A percentile compares a stretch with the other conserved stretches of the same genome.
phyloP scores from a whole-genome alignment of 805 yeast genomes.

The Candida silvatica region DNA sequence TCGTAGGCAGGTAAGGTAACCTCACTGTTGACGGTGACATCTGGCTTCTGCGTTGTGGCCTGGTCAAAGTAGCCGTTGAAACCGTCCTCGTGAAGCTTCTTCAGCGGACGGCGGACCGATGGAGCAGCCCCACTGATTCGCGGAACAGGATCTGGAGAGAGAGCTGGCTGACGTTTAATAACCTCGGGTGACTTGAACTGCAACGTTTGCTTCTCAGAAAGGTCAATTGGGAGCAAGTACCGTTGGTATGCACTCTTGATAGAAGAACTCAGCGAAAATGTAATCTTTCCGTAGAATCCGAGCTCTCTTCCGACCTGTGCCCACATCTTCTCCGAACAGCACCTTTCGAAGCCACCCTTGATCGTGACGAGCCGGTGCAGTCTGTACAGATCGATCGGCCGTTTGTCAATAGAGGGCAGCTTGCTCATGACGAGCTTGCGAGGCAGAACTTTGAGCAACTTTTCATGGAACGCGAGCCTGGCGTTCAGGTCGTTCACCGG shows the following conservation, averaged over 20 bases:
- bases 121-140: constrained; percentile 36
- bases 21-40: constrained; percentile 26
- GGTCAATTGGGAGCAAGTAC: constrained; percentile 24
- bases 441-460: constrained; percentile 29
- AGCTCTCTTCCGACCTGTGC: constrained; percentile 76
- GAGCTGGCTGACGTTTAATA: constrained; percentile 4
- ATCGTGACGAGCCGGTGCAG: constrained; percentile 48
- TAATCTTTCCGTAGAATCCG: constrained; percentile 65
- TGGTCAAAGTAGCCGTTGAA: constrained; percentile 40
- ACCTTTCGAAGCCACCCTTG: constrained; percentile 60
- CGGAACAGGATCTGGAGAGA: constrained; percentile 20
- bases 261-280: constrained; percentile 64
- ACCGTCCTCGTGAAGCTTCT: constrained; percentile 40
- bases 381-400: constrained; percentile 56
- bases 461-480: constrained; percentile 38
- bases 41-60: constrained; percentile 33
- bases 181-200: constrained; percentile 6
- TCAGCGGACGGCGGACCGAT: constrained; percentile 37
- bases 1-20: constrained; percentile 32
- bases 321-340: constrained; percentile 66
- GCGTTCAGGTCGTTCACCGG: constrained; percentile 32
- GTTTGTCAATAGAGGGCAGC: constrained; percentile 59
- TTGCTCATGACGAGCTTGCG: constrained; percentile 24
- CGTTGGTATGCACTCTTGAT: constrained; percentile 51
- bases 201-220: constrained; percentile 6